These are phyloP conservation scores for Dactylellina drechsleri DNA, from an alignment of 2,329 filamentous ascomycete genomes.

Conservation along the genomic window DNA sequence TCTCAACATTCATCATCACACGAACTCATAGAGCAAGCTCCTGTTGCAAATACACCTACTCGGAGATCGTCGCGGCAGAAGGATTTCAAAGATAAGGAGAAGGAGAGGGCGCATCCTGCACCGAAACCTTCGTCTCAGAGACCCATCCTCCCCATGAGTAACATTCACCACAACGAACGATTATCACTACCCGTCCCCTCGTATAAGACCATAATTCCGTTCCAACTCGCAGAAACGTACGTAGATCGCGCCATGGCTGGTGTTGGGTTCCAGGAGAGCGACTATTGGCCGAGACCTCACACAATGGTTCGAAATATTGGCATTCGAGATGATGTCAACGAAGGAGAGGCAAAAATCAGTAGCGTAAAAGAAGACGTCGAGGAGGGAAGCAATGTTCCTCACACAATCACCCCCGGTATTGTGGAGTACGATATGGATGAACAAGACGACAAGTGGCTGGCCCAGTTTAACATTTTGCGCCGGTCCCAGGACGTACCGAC, in stretches of 20 bases:
- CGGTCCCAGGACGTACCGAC: conserved; percentile 78
- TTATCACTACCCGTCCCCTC: conserved; percentile 80
- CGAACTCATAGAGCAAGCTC: conserved; percentile 26
- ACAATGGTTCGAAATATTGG: conserved; percentile 70
- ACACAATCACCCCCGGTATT: conserved; percentile 69
- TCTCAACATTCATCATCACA: conserved; percentile 36
- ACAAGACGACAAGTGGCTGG: conserved; percentile 96
- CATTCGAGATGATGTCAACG: conserved; percentile 70
- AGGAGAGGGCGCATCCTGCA: conserved; percentile 22
- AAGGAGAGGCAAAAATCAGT: conserved; percentile 66
- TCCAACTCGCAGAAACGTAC: conserved; percentile 82
- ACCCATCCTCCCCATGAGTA: conserved; percentile 74
- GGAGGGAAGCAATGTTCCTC: conserved; percentile 24
- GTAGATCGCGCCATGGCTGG: conserved; percentile 97
- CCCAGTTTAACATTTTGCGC: conserved; percentile 80
- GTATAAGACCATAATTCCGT: conserved; percentile 80
- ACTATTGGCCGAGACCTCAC: conserved; percentile 83
- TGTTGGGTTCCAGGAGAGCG: conserved; percentile 94
- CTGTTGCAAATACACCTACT: conserved; percentile 51
- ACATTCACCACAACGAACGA: conserved; percentile 81
- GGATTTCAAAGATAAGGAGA: conserved; percentile 51
- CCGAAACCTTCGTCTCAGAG: conserved; percentile 35
- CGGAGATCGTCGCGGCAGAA: conserved; percentile 50
- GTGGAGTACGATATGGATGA: conserved; percentile 99
- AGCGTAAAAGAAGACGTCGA: conserved; percentile 43